Base-by-base conservation (phyloP, 2,329 filamentous ascomycete genomes). In the Apiospora saccharicola region DNA sequence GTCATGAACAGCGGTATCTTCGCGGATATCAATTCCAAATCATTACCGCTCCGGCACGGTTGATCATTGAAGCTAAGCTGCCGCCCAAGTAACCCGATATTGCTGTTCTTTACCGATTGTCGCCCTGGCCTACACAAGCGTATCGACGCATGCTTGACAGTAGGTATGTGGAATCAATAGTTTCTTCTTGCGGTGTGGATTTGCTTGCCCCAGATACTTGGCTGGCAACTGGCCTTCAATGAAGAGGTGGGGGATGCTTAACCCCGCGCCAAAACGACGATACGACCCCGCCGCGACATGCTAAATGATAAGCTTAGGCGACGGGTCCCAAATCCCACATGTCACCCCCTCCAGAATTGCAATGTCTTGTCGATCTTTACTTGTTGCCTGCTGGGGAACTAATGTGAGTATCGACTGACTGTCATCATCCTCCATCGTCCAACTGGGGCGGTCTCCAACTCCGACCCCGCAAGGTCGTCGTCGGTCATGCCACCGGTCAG, bases 351-450 rank as follows among this genome's bases (percentile, higher is more conserved):
- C 41, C 19, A 34, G 57, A 41, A 30, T 30, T 64, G 34, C 57
- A 41, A 41, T 37, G 7, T n/a, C 57, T 1, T 64, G 57, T 14
- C 57, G 57, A 64, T 64, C 57, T 19, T 64, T 41, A 64, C 34
- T 41, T 13, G 22, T n/a, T 37, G 0, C 30, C 26, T 16, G 30
- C 30, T 24, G 13, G 30, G 22, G 37, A 37, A 10, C 16, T 19
- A 37, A 37, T 61, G 53, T 61, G 30, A 61, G 53, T 37, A 61
- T 61, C 30, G 30, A 34, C 53, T 61, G 30, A 61, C 14, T 61
- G 30, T 57, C 51, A 57, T 30, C 51, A 19, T 26, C 16, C 16
- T 19, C 53, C 53, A 37, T 12, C 53, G 12, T 61, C 19, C 53
- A 64, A 37, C 34, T 37, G 57, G 30, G 53, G 53, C 53, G 53